Evolutionary conservation across 2,329 filamentous ascomycete genomes (phyloP).

Genomic region (Sporothrix sp.): DNA sequence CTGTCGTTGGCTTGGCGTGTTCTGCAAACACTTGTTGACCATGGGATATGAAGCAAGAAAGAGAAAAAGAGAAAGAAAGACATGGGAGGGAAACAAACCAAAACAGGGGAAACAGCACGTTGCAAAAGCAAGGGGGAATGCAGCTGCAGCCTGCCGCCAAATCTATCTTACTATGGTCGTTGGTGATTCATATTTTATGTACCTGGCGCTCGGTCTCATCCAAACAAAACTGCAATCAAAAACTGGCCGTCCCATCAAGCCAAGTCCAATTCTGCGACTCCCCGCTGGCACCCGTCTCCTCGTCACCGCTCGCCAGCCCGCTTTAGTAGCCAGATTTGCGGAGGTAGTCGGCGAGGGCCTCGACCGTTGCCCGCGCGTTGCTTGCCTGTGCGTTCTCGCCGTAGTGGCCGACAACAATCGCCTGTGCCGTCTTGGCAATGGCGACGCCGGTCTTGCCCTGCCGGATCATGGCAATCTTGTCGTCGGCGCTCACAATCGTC

Average conservation of each 20-base stretch:
- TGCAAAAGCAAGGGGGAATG: no score
- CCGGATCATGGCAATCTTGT: slow-evolving; percentile 24
- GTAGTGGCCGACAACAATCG: slow-evolving; percentile 84
- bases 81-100: no score
- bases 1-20: neutral
- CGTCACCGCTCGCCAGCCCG: neutral
- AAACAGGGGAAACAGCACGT: no score
- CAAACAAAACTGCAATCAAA: no score
- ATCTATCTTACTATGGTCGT: slow-evolving; percentile 11
- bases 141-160: slow-evolving; percentile 1
- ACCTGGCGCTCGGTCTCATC: slow-evolving; percentile 1
- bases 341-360: slow-evolving; percentile 80
- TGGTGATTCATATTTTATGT: slow-evolving; percentile 1
- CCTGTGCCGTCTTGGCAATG: slow-evolving; percentile 78
- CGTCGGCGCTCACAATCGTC: slow-evolving; percentile 55
- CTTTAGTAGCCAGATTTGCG: slow-evolving; percentile 69
- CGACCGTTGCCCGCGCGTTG: slow-evolving; percentile 67
- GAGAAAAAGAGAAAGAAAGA: neutral
- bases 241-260: no score
- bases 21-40: neutral
- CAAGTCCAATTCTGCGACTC: neutral
- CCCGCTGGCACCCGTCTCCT: neutral
- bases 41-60: no score
- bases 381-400: slow-evolving; percentile 62
- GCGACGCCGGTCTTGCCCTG: slow-evolving; percentile 66